These are phyloP conservation scores for Pelargonium citronellum DNA, from an alignment of 441 rosid genomes.

Conservation along the genomic window DNA sequence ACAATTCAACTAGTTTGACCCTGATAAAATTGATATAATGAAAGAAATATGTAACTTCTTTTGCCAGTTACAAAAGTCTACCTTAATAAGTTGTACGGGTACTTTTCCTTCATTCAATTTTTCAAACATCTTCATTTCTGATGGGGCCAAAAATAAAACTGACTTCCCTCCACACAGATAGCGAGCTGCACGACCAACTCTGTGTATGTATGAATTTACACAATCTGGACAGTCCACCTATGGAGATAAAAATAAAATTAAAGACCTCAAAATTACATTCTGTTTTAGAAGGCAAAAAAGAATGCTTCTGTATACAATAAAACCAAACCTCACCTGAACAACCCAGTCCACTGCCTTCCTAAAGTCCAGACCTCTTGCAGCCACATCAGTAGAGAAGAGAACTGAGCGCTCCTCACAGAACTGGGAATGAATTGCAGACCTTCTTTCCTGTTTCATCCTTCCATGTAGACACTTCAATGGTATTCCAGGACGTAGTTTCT, in stretches of 20 bases:
- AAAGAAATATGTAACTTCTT: conserved; percentile 4
- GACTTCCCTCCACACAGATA: conserved; percentile 65
- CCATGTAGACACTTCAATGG: conserved; percentile 30
- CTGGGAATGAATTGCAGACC: conserved; percentile 36
- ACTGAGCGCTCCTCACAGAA: conserved; percentile 74
- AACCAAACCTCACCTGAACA: conserved; percentile 58
- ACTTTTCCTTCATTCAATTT: conserved; percentile 67
- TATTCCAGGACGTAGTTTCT: conserved; percentile 28
- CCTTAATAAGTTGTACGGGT: conserved; percentile 69
- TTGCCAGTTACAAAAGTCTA: conserved; percentile 18
- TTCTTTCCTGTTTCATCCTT: conserved; percentile 28
- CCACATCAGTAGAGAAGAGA: conserved; percentile 94
- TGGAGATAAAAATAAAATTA: conserved; percentile 12
- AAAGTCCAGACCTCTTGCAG: conserved; percentile 92
- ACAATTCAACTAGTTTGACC: neutral
- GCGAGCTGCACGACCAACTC: conserved; percentile 98
- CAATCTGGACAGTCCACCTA: conserved; percentile 98
- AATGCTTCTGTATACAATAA: conserved; percentile 3
- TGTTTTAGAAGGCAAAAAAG: neutral
- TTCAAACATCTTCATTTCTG: conserved; percentile 88
- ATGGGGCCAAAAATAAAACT: conserved; percentile 70
- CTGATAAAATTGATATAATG: neutral
- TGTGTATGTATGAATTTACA: conserved; percentile 83
- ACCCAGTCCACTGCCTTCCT: conserved; percentile 91
- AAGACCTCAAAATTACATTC: conserved; percentile 8